Percentiles rank a stretch among this genome's conserved stretches.
Conservation (phyloP, 768 basidiomycete species). For the Boletus rubroflammeus region DNA sequence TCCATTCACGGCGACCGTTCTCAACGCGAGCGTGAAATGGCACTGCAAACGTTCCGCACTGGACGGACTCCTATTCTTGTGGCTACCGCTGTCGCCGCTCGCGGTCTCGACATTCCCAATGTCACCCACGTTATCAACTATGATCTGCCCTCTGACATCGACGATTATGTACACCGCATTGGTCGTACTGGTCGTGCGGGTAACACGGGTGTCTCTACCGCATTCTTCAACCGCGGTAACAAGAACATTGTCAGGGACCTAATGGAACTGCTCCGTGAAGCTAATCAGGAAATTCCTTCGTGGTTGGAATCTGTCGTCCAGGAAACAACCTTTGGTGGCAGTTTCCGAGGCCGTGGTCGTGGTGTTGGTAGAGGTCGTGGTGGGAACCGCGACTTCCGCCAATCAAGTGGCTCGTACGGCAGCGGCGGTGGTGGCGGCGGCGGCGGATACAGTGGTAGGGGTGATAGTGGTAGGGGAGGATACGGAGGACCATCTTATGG, state of each 20-base stretch:
- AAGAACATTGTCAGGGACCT: slow-evolving; percentile 89
- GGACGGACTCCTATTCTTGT: slow-evolving; percentile 96
- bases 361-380: slow-evolving; percentile 38
- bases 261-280: slow-evolving; percentile 90
- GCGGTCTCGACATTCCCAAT: slow-evolving; percentile 98
- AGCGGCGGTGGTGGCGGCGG: slow-evolving; percentile 36
- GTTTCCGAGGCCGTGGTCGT: slow-evolving; percentile 55
- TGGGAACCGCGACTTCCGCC: slow-evolving; percentile 35
- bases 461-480: slow-evolving; percentile 36
- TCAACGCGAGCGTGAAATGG: slow-evolving; percentile 95
- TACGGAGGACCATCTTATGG: slow-evolving; percentile 38
- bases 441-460: slow-evolving; percentile 35
- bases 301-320: slow-evolving; percentile 89
- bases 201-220: slow-evolving; percentile 92
- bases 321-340: slow-evolving; percentile 70
- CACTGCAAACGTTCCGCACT: slow-evolving; percentile 90
- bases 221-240: slow-evolving; percentile 94
- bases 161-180: slow-evolving; percentile 98
- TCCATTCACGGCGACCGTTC: slow-evolving; percentile 98
- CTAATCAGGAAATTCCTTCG: slow-evolving; percentile 88
- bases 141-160: slow-evolving; percentile 95
- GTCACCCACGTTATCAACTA: slow-evolving; percentile 99
- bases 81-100: slow-evolving; percentile 97
- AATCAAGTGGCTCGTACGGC: slow-evolving; percentile 26
- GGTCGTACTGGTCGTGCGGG: slow-evolving; percentile 99